Evolutionary conservation across 2,329 filamentous ascomycete species (phyloP).

Genomic region (Xenoacremonium recifei): DNA sequence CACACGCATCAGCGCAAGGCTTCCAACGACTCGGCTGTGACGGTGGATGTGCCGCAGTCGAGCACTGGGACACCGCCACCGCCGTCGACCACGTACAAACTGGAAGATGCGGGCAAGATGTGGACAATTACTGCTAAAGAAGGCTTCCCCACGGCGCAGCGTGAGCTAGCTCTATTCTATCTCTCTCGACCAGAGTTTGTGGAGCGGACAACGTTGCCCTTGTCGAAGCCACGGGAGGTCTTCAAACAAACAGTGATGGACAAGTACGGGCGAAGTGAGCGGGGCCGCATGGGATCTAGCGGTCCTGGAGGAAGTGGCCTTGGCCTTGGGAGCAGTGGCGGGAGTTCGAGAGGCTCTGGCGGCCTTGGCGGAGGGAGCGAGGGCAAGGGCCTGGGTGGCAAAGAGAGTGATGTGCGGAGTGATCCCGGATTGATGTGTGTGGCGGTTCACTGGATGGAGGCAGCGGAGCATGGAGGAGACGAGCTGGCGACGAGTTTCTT

Average conservation of each 20-base stretch:
- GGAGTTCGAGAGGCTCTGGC: constrained; percentile 19
- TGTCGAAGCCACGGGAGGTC: constrained; percentile 81
- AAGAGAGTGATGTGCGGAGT: constrained; percentile 57
- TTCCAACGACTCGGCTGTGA: constrained; percentile 30
- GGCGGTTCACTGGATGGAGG: constrained; percentile 96
- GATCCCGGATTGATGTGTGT: constrained; percentile 91
- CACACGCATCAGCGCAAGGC: constrained; percentile 63
- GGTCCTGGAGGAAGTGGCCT: constrained; percentile 19
- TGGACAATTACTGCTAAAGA: constrained; percentile 93
- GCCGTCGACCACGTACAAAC: constrained; percentile 61
- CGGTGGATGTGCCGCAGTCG: constrained; percentile 31
- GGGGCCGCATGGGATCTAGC: constrained; percentile 20
- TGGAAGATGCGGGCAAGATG: constrained; percentile 83
- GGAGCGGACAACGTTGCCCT: constrained; percentile 74
- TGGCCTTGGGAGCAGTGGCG: constrained; percentile 23
- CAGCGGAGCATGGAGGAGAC: constrained; percentile 83
- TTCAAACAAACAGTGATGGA: constrained; percentile 89
- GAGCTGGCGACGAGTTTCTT: constrained; percentile 79
- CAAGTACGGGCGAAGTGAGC: constrained; percentile 49
- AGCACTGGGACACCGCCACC: constrained; percentile 43
- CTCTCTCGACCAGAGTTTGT: constrained; percentile 88
- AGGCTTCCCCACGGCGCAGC: constrained; percentile 77
- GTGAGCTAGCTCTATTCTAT: constrained; percentile 91
- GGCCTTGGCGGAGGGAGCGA: constrained; percentile 18
- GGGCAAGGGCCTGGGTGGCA: constrained; percentile 25